Evolutionary conservation across 2,329 filamentous ascomycete species (phyloP).

Genomic region (Arthroderma sp.): DNA sequence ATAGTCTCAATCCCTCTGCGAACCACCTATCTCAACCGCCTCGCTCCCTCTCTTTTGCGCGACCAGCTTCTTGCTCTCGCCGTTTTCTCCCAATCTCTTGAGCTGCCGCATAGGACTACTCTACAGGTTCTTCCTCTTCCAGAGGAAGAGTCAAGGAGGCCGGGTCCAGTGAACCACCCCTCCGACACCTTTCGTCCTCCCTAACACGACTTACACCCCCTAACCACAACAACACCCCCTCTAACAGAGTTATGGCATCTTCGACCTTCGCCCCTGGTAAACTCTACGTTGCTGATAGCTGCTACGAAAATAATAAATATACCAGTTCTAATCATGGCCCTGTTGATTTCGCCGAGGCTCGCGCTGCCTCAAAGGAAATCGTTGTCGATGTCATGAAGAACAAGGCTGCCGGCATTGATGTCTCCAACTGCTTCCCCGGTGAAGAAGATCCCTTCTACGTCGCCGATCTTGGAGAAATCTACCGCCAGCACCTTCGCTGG

Average conservation of each 20-base stretch:
- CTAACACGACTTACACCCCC: conserved; percentile 45
- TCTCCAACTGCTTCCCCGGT: conserved; percentile 75
- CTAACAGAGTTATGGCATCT: conserved; percentile 50
- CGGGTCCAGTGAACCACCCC: conserved; percentile 82
- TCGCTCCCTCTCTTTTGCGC: conserved; percentile 25
- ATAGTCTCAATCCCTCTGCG: no score
- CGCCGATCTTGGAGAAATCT: conserved; percentile 93
- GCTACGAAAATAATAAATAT: conserved; percentile 18
- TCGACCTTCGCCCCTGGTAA: conserved; percentile 46
- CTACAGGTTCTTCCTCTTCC: conserved; percentile 97
- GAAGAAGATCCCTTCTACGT: conserved; percentile 98
- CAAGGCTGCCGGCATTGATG: conserved; percentile 71
- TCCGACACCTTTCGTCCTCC: conserved; percentile 91
- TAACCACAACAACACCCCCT: neutral
- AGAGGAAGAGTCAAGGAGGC: conserved; percentile 99
- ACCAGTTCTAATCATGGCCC: conserved; percentile 29
- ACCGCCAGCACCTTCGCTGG: conserved; percentile 97
- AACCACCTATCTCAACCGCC: conserved; percentile 1
- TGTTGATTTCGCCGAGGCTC: conserved; percentile 32
- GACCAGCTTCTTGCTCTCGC: conserved; percentile 22
- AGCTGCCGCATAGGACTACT: conserved; percentile 99
- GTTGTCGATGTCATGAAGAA: conserved; percentile 78
- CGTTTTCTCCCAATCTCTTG: conserved; percentile 47
- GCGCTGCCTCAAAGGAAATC: conserved; percentile 55
- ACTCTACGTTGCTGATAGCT: conserved; percentile 24